These are phyloP conservation scores for Podaxis mareebaensis DNA, from an alignment of 768 basidiomycete genomes.

Conservation along the genomic window DNA sequence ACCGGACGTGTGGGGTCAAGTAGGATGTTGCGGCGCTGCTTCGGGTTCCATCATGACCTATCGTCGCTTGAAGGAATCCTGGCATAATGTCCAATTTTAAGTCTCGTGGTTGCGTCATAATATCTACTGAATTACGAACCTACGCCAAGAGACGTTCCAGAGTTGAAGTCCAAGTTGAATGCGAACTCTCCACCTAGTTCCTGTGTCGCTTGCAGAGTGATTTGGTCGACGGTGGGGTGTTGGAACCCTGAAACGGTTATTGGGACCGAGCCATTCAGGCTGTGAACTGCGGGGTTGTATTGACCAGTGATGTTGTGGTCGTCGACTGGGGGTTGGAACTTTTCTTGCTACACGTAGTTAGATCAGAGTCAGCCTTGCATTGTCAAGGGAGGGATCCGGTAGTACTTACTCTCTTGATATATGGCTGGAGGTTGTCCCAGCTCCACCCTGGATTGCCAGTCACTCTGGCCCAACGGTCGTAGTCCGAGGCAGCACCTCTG, in stretches of 20 bases:
- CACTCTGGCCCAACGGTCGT: conserved; percentile 25
- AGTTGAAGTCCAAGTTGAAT: conserved; percentile 18
- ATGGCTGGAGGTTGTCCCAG: conserved; percentile 30
- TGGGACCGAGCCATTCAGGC: conserved; percentile 25
- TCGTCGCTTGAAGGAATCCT: conserved; percentile 16
- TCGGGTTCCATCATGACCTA: conserved; percentile 16
- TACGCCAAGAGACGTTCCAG: conserved; percentile 17
- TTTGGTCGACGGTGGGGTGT: conserved; percentile 1
- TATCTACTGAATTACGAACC: conserved; percentile 7
- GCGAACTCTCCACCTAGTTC: conserved; percentile 27
- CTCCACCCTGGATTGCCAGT: conserved; percentile 31
- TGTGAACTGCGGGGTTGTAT: conserved; percentile 32
- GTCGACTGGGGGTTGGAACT: conserved; percentile 27
- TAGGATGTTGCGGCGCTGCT: conserved; percentile 19
- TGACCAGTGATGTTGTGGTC: conserved; percentile 32
- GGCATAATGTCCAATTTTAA: too few species aligned
- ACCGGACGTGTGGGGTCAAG: background rate
- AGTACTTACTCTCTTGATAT: conserved; percentile 25
- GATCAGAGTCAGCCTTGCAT: background rate
- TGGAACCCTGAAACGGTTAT: conserved; percentile 29
- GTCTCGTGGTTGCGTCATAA: background rate
- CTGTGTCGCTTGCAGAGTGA: conserved; percentile 26
- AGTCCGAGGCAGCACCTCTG: conserved; percentile 30
- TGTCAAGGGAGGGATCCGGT: background rate
- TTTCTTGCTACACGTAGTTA: conserved; percentile 21